Percentiles rank a stretch among this genome's conserved stretches.
Conservation (phyloP, 2,329 filamentous ascomycete genomes). For the Bipolaris victoriae region DNA sequence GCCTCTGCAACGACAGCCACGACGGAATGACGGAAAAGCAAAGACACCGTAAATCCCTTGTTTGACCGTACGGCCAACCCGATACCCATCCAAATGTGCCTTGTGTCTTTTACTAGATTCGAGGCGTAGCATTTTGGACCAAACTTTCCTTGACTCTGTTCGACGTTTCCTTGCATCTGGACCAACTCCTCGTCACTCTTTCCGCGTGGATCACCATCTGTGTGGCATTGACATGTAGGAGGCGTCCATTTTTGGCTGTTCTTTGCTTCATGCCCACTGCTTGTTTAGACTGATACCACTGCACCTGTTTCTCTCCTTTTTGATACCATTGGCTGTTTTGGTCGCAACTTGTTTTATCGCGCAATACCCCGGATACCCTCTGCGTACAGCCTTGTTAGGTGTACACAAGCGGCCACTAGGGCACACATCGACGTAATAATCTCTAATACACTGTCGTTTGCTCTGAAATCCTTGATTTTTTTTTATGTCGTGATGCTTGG, state of each 20-base stretch:
- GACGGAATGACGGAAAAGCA: conserved; percentile 54
- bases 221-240: conserved; percentile 46
- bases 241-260: conserved; percentile 40
- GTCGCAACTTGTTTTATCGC: conserved; percentile 42
- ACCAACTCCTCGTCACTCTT: conserved; percentile 39
- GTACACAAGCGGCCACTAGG: conserved; percentile 51
- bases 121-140: conserved; percentile 40
- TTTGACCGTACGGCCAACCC: conserved; percentile 48
- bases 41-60: conserved; percentile 47
- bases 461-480: neutral
- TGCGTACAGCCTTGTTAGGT: conserved; percentile 49
- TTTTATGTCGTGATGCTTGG: neutral
- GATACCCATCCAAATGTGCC: conserved; percentile 40
- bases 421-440: conserved; percentile 49
- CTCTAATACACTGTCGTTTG: conserved; percentile 43
- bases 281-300: conserved; percentile 55
- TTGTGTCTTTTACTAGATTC: conserved; percentile 35
- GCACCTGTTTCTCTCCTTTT: conserved; percentile 48
- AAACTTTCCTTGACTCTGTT: conserved; percentile 38
- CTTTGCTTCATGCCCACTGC: conserved; percentile 41
- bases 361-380: conserved; percentile 52
- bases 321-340: conserved; percentile 43
- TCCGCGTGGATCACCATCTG: conserved; percentile 40
- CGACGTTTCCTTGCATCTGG: conserved; percentile 31
- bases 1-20: conserved; percentile 49